phyloP scores from a whole-genome alignment of 192 early-diverging fungal species.

The Kappamyces sp. region DNA sequence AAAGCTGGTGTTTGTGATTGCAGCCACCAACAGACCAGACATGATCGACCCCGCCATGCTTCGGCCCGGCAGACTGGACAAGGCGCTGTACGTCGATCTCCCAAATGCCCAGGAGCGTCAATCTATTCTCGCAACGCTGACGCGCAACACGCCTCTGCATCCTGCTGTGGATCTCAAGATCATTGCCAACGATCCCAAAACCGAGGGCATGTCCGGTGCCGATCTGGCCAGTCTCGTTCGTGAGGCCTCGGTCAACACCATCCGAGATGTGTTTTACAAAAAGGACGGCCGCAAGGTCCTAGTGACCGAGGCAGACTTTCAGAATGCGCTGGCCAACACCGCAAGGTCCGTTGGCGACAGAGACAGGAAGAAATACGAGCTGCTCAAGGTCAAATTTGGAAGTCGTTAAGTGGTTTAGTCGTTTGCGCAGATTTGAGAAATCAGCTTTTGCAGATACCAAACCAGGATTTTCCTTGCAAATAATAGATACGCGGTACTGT shows the following conservation, averaged over 20 bases:
- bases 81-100: conserved; percentile 94
- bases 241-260: conserved; percentile 69
- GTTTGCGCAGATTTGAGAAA: too few species aligned
- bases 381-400: conserved; percentile 36
- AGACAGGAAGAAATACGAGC: conserved; percentile 31
- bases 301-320: conserved; percentile 64
- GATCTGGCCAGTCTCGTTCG: conserved; percentile 51
- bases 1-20: conserved; percentile 89
- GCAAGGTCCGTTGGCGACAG: conserved; percentile 72
- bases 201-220: conserved; percentile 58
- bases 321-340: conserved; percentile 72
- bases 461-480: too few species aligned
- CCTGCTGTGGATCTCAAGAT: conserved; percentile 44
- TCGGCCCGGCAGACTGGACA: conserved; percentile 92
- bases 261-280: conserved; percentile 56
- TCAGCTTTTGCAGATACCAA: too few species aligned
- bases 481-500: too few species aligned
- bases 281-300: conserved; percentile 35
- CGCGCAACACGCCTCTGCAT: conserved; percentile 69
- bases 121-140: conserved; percentile 79
- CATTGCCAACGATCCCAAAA: conserved; percentile 36
- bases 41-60: conserved; percentile 98
- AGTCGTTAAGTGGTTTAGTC: background rate
- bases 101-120: conserved; percentile 72
- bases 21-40: conserved; percentile 95